Percentiles rank a stretch among this genome's conserved stretches.
phyloP scores from a whole-genome alignment of 2,329 filamentous ascomycete species.

The Dactylellina sp. region DNA sequence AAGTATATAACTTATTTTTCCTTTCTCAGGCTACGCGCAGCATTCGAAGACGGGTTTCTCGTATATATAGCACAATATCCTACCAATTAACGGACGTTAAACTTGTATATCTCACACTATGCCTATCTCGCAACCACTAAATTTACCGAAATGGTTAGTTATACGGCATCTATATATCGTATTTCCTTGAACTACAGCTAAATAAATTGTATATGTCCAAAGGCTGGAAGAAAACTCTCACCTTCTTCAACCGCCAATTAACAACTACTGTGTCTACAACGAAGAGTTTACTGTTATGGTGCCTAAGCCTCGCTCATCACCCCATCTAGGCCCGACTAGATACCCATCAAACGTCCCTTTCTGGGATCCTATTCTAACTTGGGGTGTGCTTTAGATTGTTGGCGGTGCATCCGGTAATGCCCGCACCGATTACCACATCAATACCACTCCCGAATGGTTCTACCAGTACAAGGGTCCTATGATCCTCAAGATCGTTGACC shows the following conservation, averaged over 20 bases:
- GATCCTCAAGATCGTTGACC: constrained; percentile 90
- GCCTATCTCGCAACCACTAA: constrained; percentile 62
- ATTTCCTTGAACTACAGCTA: background rate
- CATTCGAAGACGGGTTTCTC: background rate
- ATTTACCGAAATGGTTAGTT: constrained; percentile 66
- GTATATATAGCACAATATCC: background rate
- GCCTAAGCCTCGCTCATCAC: constrained; percentile 56
- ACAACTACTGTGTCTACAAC: constrained; percentile 98
- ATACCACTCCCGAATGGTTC: constrained; percentile 96
- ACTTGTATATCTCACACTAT: constrained; percentile 4
- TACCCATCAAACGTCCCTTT: too few species aligned
- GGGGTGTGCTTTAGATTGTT: constrained; percentile 86
- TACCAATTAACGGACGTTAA: too few species aligned
- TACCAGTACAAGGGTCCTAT: constrained; percentile 95
- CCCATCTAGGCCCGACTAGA: background rate
- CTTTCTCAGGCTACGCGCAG: too few species aligned
- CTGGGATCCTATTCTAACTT: too few species aligned
- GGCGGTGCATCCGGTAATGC: constrained; percentile 84
- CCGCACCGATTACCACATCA: constrained; percentile 98
- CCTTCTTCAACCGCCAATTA: constrained; percentile 90
- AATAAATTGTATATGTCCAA: constrained; percentile 63
- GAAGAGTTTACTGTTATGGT: constrained; percentile 85
- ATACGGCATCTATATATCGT: too few species aligned
- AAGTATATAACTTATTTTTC: too few species aligned
- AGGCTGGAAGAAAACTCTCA: constrained; percentile 93